Evolutionary conservation across 2,329 filamentous ascomycete species (phyloP).

Genomic region (Metarhizium anisopliae): DNA sequence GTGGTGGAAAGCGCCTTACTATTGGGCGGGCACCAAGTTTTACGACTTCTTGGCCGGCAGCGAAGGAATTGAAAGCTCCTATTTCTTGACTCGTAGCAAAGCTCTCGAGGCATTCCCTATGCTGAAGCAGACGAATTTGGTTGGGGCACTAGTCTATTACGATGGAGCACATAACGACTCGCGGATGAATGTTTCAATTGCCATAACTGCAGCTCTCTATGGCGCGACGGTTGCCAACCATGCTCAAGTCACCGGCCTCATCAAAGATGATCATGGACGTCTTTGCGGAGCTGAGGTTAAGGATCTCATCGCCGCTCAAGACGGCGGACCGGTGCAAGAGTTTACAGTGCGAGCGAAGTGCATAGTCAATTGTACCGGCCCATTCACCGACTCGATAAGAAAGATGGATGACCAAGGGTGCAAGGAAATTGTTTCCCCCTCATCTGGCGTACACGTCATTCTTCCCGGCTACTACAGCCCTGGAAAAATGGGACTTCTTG

Average conservation of each 20-base stretch:
- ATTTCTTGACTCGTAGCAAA: constrained; percentile 80
- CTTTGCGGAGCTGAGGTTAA: constrained; percentile 66
- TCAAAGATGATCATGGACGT: constrained; percentile 64
- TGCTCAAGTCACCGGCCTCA: constrained; percentile 66
- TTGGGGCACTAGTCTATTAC: constrained; percentile 82
- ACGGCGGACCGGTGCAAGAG: constrained; percentile 49
- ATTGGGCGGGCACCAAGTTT: constrained; percentile 69
- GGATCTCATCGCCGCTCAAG: constrained; percentile 57
- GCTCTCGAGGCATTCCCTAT: constrained; percentile 82
- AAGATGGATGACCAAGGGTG: constrained; percentile 70
- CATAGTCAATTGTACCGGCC: constrained; percentile 81
- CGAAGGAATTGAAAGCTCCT: constrained; percentile 82
- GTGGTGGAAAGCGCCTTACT: constrained; percentile 72
- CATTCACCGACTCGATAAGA: constrained; percentile 77
- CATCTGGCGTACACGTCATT: constrained; percentile 78
- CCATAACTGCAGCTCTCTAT: constrained; percentile 82
- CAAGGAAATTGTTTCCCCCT: constrained; percentile 74
- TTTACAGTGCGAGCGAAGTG: constrained; percentile 70
- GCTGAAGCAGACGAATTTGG: constrained; percentile 69
- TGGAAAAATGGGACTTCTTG: constrained; percentile 78
- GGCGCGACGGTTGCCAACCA: constrained; percentile 78
- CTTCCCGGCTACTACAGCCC: constrained; percentile 82
- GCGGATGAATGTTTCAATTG: constrained; percentile 82
- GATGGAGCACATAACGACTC: constrained; percentile 90
- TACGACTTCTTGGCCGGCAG: constrained; percentile 81